phyloP scores from a whole-genome alignment of 1,284 basidiomycete species.

The Apiotrichum montevideense region DNA sequence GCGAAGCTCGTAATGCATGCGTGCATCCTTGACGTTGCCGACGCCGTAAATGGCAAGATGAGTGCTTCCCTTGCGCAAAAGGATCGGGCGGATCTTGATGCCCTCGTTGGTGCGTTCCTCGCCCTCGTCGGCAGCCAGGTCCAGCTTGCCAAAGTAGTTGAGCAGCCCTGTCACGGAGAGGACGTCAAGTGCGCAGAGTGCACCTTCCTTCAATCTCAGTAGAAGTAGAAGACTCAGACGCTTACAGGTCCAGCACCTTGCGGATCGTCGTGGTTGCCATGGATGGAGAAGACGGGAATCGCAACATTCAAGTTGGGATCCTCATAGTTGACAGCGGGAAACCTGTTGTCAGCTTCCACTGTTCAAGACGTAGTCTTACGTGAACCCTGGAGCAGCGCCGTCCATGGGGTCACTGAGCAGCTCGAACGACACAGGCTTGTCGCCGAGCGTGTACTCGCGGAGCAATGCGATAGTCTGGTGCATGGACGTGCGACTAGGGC shows the following conservation, averaged over 20 bases:
- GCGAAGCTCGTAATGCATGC: slow-evolving; percentile 92
- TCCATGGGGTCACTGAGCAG: slow-evolving; percentile 87
- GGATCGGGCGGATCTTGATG: slow-evolving; percentile 80
- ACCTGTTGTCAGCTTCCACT: slow-evolving; percentile 51
- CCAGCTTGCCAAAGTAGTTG: slow-evolving; percentile 92
- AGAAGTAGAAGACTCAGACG: not conserved
- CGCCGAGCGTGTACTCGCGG: slow-evolving; percentile 82
- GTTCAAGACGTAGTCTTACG: slow-evolving; percentile 52
- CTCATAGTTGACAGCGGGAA: slow-evolving; percentile 95
- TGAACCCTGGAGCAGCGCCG: slow-evolving; percentile 74
- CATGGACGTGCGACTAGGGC: slow-evolving; percentile 81
- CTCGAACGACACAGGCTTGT: slow-evolving; percentile 80
- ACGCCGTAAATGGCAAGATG: slow-evolving; percentile 87
- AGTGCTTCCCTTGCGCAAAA: slow-evolving; percentile 82
- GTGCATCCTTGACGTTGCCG: slow-evolving; percentile 91
- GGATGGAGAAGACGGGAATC: slow-evolving; percentile 96
- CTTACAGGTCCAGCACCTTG: slow-evolving; percentile 86
- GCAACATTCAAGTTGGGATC: slow-evolving; percentile 91
- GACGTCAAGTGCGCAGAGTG: slow-evolving; percentile 88
- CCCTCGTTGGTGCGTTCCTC: slow-evolving; percentile 49
- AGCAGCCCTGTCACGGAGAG: slow-evolving; percentile 88
- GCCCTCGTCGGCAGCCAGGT: slow-evolving; percentile 56
- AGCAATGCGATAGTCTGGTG: slow-evolving; percentile 83
- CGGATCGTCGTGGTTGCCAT: slow-evolving; percentile 98
- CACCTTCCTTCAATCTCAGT: slow-evolving; percentile 64